phyloP scores from a whole-genome alignment of 2,329 filamentous ascomycete species.

The Xylaria sp. region DNA sequence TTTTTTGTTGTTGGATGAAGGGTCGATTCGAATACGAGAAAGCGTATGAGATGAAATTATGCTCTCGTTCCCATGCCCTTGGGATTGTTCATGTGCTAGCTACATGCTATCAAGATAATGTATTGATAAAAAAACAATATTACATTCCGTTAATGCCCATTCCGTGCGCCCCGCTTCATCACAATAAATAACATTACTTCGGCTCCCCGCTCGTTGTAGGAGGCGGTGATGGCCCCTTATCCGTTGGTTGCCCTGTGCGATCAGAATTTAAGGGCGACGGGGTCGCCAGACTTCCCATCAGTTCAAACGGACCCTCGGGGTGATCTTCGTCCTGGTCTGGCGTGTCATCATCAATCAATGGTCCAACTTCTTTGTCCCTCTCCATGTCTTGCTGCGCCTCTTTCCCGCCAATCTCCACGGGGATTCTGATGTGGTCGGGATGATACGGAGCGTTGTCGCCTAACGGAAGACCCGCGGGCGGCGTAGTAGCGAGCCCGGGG shows the following conservation, averaged over 20 bases:
- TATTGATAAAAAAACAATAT: constrained; percentile 13
- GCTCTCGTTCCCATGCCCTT: background rate
- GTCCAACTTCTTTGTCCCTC: background rate
- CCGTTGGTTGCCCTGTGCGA: background rate
- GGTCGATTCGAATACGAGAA: background rate
- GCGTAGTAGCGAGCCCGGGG: constrained; percentile 29
- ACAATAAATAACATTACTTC: background rate
- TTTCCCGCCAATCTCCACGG: constrained; percentile 15
- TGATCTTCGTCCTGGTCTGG: background rate
- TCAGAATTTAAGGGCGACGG: constrained; percentile 11
- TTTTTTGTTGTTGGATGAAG: background rate
- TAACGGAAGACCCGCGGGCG: constrained; percentile 29
- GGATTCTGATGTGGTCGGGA: constrained; percentile 27
- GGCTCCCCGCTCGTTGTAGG: constrained; percentile 8
- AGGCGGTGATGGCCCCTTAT: constrained; percentile 22
- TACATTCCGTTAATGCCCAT: constrained; percentile 5
- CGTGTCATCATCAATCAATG: background rate
- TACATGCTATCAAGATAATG: constrained; percentile 29
- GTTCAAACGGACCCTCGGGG: constrained; percentile 49
- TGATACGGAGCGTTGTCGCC: constrained; percentile 36
- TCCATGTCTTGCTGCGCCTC: background rate
- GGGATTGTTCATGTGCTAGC: constrained; percentile 8
- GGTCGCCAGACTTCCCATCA: constrained; percentile 11
- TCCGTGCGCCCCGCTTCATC: constrained; percentile 8
- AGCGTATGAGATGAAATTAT: background rate